Evolutionary conservation across 257 asterid species (phyloP).

Genomic region (Solanum arcanum): DNA sequence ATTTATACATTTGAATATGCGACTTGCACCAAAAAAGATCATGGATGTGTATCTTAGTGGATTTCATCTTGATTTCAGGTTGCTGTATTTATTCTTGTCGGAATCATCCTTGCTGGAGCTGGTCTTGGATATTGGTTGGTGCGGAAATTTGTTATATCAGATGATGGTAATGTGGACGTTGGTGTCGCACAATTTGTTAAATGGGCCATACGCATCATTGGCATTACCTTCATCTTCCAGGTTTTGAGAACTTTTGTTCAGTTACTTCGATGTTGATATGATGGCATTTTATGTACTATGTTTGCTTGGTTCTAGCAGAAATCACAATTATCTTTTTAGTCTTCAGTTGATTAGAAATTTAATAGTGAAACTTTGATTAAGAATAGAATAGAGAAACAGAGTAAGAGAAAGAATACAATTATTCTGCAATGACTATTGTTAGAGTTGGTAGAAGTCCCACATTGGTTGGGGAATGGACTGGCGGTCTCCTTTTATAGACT

Average conservation of each 20-base stretch:
- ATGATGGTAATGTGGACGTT: constrained; percentile 80
- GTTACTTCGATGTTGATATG: neutral
- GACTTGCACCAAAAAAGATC: neutral
- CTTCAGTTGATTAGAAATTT: neutral
- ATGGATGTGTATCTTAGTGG: neutral
- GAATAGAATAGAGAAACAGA: neutral
- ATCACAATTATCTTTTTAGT: neutral
- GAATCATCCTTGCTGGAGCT: constrained; percentile 78
- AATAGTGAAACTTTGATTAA: neutral
- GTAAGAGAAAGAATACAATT: neutral
- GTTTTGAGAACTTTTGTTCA: constrained; percentile 13
- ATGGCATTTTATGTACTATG: neutral
- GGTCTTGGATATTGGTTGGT: constrained; percentile 92
- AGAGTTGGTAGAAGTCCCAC: too few relatives aligned
- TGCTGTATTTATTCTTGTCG: constrained; percentile 57
- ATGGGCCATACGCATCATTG: constrained; percentile 76
- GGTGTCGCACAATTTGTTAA: constrained; percentile 82
- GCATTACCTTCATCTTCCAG: constrained; percentile 69
- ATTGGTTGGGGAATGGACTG: too few relatives aligned
- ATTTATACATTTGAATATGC: neutral
- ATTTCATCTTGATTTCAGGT: constrained; percentile 32
- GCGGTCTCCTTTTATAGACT: too few relatives aligned
- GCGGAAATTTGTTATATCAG: constrained; percentile 64
- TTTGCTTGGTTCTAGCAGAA: neutral
- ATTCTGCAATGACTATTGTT: neutral